Evolutionary conservation across 345 rosid species (phyloP).

Genomic region (Citropsis articulata): DNA sequence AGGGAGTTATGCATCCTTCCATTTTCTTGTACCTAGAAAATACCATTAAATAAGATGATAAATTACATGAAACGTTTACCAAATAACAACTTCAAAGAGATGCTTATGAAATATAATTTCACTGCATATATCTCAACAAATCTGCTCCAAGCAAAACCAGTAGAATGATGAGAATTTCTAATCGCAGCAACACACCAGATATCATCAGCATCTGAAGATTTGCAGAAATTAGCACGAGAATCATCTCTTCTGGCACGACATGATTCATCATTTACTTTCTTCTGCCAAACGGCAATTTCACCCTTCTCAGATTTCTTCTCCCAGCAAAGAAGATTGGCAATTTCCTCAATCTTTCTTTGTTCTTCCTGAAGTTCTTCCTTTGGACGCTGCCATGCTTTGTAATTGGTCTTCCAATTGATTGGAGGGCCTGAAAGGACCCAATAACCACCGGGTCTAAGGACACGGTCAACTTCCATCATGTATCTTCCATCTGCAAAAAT

Average conservation of each 20-base stretch:
- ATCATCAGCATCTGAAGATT: conserved; percentile 66
- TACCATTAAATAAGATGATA: conserved; percentile 16
- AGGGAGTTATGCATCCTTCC: conserved; percentile 83
- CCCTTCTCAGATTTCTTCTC: conserved; percentile 87
- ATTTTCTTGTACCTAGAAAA: conserved; percentile 83
- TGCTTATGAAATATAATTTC: not conserved
- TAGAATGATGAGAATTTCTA: conserved; percentile 4
- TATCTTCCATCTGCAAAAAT: conserved; percentile 74
- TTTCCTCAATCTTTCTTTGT: conserved; percentile 81
- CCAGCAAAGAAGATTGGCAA: conserved; percentile 93
- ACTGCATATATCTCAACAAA: not conserved
- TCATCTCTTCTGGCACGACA: conserved; percentile 65
- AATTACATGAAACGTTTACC: not conserved
- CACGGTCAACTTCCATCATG: conserved; percentile 95
- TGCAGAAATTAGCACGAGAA: conserved; percentile 67
- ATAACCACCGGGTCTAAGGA: conserved; percentile 96
- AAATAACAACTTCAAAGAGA: not conserved
- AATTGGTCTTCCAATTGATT: conserved; percentile 83
- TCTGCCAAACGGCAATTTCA: conserved; percentile 94
- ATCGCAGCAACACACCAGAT: conserved; percentile 63
- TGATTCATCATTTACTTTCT: conserved; percentile 58
- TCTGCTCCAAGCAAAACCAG: not conserved
- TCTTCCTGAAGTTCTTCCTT: conserved; percentile 89
- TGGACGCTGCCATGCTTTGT: conserved; percentile 95
- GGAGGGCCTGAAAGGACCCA: conserved; percentile 99